phyloP scores from a whole-genome alignment of 225 moss, liverwort and hornwort genomes.

The Physcomitrium patens region DNA sequence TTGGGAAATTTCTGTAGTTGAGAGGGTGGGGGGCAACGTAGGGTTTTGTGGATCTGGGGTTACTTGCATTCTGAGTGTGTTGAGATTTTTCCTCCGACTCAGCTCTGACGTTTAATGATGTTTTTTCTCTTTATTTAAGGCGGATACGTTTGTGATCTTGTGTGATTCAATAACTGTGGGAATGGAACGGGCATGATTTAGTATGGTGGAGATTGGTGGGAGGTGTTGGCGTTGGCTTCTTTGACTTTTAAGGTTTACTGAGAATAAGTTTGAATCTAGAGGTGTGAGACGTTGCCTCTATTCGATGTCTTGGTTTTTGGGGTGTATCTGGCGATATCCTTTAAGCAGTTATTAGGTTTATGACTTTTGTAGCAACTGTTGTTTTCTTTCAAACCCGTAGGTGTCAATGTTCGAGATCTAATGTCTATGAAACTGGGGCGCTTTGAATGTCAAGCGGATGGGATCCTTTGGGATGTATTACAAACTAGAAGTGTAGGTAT shows the following conservation, averaged over 20 bases:
- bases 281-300: not conserved
- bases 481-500: constrained; percentile 8
- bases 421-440: not conserved
- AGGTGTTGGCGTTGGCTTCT: not conserved
- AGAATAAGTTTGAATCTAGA: constrained; percentile 2
- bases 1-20: not conserved
- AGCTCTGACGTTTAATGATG: not conserved
- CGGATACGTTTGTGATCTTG: too few relatives aligned
- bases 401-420: not conserved
- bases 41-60: constrained; percentile 30
- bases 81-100: not conserved
- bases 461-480: not conserved
- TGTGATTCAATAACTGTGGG: too few relatives aligned
- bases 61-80: not conserved
- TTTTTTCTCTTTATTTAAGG: too few relatives aligned
- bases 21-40: not conserved
- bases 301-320: not conserved
- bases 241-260: not conserved
- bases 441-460: not conserved
- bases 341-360: not conserved
- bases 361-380: not conserved
- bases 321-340: not conserved
- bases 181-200: not conserved
- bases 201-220: not conserved
- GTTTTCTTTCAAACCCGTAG: not conserved